A percentile compares a stretch with the other conserved stretches of the same genome.
Evolutionary conservation across 352 stramenopile genomes (phyloP).

Genomic region (Phytopythium montanum): DNA sequence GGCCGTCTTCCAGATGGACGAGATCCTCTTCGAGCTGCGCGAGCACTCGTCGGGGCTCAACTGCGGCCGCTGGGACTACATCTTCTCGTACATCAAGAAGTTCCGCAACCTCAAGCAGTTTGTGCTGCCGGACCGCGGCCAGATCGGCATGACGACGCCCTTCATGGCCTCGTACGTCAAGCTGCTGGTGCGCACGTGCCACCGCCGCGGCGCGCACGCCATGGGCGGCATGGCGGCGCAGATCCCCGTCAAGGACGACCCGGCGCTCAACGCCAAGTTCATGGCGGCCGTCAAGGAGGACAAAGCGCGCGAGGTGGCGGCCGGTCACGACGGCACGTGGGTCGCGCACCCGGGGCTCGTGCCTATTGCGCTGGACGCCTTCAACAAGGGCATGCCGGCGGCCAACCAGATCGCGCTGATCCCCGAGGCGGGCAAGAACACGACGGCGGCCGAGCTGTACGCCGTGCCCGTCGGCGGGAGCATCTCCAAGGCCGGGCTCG

Average conservation of each 20-base stretch:
- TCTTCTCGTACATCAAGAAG: constrained; percentile 98
- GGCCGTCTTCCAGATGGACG: constrained; percentile 97
- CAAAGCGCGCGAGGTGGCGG: constrained; percentile 88
- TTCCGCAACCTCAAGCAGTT: constrained; percentile 90
- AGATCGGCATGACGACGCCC: constrained; percentile 93
- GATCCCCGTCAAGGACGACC: constrained; percentile 94
- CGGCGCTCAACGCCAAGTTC: constrained; percentile 84
- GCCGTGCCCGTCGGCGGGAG: constrained; percentile 45
- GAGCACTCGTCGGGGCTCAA: constrained; percentile 96
- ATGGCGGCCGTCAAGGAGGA: constrained; percentile 89
- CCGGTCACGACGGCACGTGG: constrained; percentile 96
- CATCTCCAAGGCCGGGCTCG: constrained; percentile 84
- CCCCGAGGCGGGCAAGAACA: constrained; percentile 47
- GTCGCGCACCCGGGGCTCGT: constrained; percentile 95
- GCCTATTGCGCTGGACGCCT: constrained; percentile 89
- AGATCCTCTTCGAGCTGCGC: constrained; percentile 94
- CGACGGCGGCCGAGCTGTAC: constrained; percentile 61
- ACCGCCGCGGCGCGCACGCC: constrained; percentile 93
- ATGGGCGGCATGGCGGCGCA: constrained; percentile 98
- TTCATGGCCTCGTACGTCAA: constrained; percentile 96
- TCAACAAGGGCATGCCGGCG: constrained; percentile 92
- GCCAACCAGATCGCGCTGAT: constrained; percentile 90
- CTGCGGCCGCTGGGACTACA: constrained; percentile 97
- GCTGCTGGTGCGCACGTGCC: constrained; percentile 93
- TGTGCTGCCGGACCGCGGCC: constrained; percentile 90